Percentiles rank a stretch among this genome's conserved stretches.
These are phyloP conservation scores for Candida pseudoviswanathii DNA, from an alignment of 1,139 yeast genomes.

Conservation along the genomic window DNA sequence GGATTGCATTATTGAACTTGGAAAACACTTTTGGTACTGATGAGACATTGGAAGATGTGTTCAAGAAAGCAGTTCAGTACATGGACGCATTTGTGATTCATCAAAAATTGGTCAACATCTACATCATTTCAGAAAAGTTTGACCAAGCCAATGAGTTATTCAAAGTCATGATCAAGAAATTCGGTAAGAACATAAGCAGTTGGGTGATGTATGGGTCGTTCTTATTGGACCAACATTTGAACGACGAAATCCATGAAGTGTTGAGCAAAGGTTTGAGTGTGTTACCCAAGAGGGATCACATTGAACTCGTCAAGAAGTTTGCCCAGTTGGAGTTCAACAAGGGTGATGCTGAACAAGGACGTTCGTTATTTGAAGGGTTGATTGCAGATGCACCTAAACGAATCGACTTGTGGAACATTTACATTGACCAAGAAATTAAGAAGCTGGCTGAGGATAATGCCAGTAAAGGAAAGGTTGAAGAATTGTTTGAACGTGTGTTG, in stretches of 20 bases:
- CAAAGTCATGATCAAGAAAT: slow-evolving; percentile 74
- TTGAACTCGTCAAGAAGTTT: slow-evolving; percentile 81
- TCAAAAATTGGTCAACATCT: slow-evolving; percentile 76
- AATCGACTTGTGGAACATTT: slow-evolving; percentile 92
- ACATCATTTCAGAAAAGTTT: slow-evolving; percentile 68
- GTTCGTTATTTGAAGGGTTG: slow-evolving; percentile 92
- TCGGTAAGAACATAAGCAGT: slow-evolving; percentile 67
- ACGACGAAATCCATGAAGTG: slow-evolving; percentile 66
- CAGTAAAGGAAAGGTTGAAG: slow-evolving; percentile 67
- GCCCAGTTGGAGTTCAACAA: slow-evolving; percentile 84
- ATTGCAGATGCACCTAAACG: slow-evolving; percentile 89
- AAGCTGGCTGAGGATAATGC: slow-evolving; percentile 40
- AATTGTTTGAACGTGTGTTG: slow-evolving; percentile 78
- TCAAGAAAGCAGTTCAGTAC: slow-evolving; percentile 83
- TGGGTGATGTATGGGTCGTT: slow-evolving; percentile 84
- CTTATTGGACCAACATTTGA: slow-evolving; percentile 59
- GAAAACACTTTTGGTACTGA: slow-evolving; percentile 91
- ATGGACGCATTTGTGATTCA: slow-evolving; percentile 88
- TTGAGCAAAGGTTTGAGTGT: slow-evolving; percentile 73
- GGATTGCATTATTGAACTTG: slow-evolving; percentile 94
- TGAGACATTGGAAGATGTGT: slow-evolving; percentile 76
- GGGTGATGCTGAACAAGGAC: slow-evolving; percentile 93
- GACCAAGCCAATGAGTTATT: slow-evolving; percentile 72
- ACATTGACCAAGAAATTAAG: slow-evolving; percentile 90
- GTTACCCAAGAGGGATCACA: slow-evolving; percentile 75